Evolutionary conservation across 2,329 filamentous ascomycete species (phyloP), one percentile per base, ranked within the genome.

Genomic region (Phialemoniopsis sp.): DNA sequence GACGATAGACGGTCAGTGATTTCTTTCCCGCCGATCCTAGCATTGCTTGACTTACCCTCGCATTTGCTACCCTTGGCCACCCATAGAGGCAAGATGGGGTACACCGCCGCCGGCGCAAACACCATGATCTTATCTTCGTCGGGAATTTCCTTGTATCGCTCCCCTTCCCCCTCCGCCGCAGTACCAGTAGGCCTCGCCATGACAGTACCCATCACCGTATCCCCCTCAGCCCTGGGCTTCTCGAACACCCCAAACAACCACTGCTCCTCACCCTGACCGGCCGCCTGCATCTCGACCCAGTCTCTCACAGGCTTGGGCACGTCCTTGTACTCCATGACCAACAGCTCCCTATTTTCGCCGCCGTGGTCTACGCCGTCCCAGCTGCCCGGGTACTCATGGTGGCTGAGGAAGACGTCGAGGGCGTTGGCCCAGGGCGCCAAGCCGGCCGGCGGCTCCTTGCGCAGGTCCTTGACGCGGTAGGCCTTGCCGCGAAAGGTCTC

Each of bases 321-420:
- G 6, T 57, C 56, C 4, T 36, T 39, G 41, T 57, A 58, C 15
- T 60, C 51, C 63, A 68, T 65, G 36, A 58, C 55, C 12, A 67
- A 49, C 14, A 67, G 42, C 41, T 66, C 61, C 32, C 64, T 53
- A 18, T 62, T 50, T 10, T 48, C 40, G 13, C 60, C 66, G 42
- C 65, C 62, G 30, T 58, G 55, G 43, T 69, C 67, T 19, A 62
- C 54, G 13, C 67, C 67, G 26, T 57, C 53, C 66, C 65, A 70
- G 13, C 56, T 62, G 7, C 67, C 67, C 1, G 60, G 57, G 48
- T 65, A 61, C 3, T 50, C 46, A 17, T 51, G 41, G 3, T 50
- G 45, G 3, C 44, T 41, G 32, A 59, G 43, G 35, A 54, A 56
- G 18, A 43, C 46, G 21, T 54, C 46, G 13, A 60, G 50, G 4